Evolutionary conservation across 305 asterid species (phyloP), one percentile per base, ranked within the genome.

Genomic region (Fraxinus platypoda): DNA sequence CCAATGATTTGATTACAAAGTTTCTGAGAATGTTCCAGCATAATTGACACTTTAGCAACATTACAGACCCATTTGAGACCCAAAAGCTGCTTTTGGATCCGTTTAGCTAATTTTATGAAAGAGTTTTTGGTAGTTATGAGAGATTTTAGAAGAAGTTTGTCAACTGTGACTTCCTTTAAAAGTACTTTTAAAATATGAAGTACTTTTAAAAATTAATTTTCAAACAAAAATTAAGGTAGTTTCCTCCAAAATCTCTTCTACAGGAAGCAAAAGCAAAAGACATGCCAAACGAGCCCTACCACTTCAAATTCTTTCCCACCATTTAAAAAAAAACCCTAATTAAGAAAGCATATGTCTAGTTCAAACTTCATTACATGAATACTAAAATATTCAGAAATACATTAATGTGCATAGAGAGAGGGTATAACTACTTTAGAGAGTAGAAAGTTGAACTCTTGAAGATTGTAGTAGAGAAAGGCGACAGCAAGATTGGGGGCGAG

Each of bases 401-500:
- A 64, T 11, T 54, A 13, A 11, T 28, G 8, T 33, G 81, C 70
- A n/a, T 30, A 49, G 62, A 17, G 59, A 49, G 23, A 49, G 62
- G 23, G 17, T 25, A 64, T 0, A 64, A 26, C 77, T 33, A 13
- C 38, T 70, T 30, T 74, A 52, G 49, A 68, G 79, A 38, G 57
- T 33, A 37, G 79, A 76, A 78, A 54, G 64, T 54, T 54, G 66
- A 54, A 54, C 3, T 54, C 68, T 30, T 79, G 80, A 77, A 11
- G 68, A 46, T 34, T 59, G 78, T 13, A 35, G 80, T 46, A 43
- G 46, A 74, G 82, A 38, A 71, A 75, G 62, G 13, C 57, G 25
- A 59, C 8, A 25, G 15, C 17, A 59, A 68, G 78, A 80, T 83
- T 86, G 87, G 88, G 85, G 84, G 89, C 87, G 87, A 83, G 85